Percentiles rank a stretch among this genome's conserved stretches.
phyloP scores from a whole-genome alignment of 495 filamentous ascomycete genomes.

The Penicillium diatomitis region DNA sequence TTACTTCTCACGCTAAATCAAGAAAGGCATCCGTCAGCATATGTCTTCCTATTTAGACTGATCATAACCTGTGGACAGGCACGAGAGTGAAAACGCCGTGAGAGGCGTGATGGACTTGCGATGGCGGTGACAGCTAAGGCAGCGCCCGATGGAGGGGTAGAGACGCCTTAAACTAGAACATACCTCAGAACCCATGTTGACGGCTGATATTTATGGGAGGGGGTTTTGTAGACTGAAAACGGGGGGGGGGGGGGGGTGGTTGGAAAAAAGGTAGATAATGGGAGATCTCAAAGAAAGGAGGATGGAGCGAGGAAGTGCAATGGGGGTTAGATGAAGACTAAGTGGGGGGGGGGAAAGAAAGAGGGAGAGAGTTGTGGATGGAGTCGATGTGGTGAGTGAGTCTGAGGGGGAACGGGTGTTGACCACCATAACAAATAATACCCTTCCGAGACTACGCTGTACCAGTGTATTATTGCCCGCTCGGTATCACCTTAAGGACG shows the following conservation, averaged over 20 bases:
- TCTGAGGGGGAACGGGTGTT: slow-evolving; percentile 11
- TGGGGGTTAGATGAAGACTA: slow-evolving; percentile 15
- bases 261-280: slow-evolving; percentile 5
- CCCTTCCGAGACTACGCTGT: too few relatives aligned
- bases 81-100: slow-evolving; percentile 12
- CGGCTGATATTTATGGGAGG: slow-evolving; percentile 3
- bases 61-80: slow-evolving; percentile 1
- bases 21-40: slow-evolving; percentile 19
- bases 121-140: slow-evolving; percentile 27
- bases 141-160: slow-evolving; percentile 30
- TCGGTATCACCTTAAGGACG: too few relatives aligned
- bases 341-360: slow-evolving; percentile 16
- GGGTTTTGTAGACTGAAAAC: background rate
- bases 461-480: too few relatives aligned
- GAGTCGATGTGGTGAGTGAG: background rate
- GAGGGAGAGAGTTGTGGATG: slow-evolving; percentile 10
- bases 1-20: slow-evolving; percentile 78
- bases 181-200: slow-evolving; percentile 43
- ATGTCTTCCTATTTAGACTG: slow-evolving; percentile 4
- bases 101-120: slow-evolving; percentile 21
- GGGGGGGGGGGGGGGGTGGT: background rate
- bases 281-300: slow-evolving; percentile 9
- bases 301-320: slow-evolving; percentile 21
- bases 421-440: slow-evolving; percentile 16
- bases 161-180: slow-evolving; percentile 19